A percentile compares a stretch with the other conserved stretches of the same genome.
Conservation (phyloP, 495 filamentous ascomycete genomes). For the Wilcoxina mikolae region DNA sequence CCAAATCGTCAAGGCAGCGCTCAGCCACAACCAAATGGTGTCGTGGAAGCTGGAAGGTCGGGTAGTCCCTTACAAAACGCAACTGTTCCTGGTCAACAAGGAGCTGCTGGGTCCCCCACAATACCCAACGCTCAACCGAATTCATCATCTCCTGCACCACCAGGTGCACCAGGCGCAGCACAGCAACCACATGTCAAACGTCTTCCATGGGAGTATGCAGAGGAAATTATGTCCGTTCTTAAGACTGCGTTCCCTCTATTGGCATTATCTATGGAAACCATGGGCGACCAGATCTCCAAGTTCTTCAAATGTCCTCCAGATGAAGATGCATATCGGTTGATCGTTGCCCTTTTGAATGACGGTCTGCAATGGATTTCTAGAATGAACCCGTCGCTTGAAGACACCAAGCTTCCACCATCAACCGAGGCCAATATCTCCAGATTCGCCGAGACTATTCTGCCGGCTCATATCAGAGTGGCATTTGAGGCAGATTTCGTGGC, state of each 20-base stretch:
- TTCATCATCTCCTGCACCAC: conserved; percentile 32
- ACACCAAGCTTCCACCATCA: conserved; percentile 73
- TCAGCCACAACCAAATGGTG: conserved; percentile 24
- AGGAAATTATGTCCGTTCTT: conserved; percentile 83
- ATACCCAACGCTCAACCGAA: conserved; percentile 24
- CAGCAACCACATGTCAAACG: conserved; percentile 41
- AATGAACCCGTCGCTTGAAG: conserved; percentile 70
- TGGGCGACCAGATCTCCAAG: conserved; percentile 97
- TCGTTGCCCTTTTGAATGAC: conserved; percentile 91
- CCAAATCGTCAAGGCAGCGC: conserved; percentile 31
- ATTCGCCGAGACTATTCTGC: conserved; percentile 91
- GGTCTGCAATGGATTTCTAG: conserved; percentile 61
- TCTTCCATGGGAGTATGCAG: conserved; percentile 83
- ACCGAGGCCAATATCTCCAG: conserved; percentile 93
- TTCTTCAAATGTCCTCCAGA: conserved; percentile 98
- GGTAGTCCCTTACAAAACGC: conserved; percentile 25
- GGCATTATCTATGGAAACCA: conserved; percentile 95
- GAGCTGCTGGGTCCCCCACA: conserved; percentile 25
- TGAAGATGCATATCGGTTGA: conserved; percentile 95
- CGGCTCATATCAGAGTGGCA: conserved; percentile 75
- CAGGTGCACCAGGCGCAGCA: conserved; percentile 30
- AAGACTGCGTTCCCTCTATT: conserved; percentile 94
- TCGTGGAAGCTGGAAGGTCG: conserved; percentile 16
- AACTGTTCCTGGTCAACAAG: conserved; percentile 14
- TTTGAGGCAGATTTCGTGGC: conserved; percentile 93